Conservation (phyloP, 805 yeast genomes). For the Candida boleticola region DNA sequence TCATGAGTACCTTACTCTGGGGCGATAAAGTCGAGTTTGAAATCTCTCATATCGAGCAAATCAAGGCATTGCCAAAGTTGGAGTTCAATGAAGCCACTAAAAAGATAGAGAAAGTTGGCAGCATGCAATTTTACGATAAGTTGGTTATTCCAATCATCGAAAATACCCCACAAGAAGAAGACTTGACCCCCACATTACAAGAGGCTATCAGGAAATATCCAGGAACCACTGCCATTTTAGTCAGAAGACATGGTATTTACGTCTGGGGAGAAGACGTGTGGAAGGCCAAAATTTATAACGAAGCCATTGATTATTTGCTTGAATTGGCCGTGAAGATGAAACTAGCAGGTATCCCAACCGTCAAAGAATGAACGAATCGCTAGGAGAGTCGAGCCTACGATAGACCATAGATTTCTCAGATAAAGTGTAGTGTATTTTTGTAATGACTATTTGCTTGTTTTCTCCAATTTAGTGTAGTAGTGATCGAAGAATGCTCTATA, state of each 20-base stretch:
- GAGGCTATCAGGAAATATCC: constrained; percentile 71
- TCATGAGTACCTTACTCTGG: constrained; percentile 70
- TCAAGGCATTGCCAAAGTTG: constrained; percentile 79
- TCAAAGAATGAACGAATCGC: constrained; percentile 7
- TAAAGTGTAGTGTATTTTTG: no score
- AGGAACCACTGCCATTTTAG: constrained; percentile 78
- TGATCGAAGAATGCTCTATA: no score
- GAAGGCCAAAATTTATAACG: constrained; percentile 92
- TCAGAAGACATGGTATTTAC: constrained; percentile 89
- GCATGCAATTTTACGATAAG: constrained; percentile 69
- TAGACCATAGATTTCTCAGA: constrained; percentile 5
- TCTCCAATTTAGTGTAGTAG: no score
- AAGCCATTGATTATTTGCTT: constrained; percentile 85
- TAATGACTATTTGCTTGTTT: no score
- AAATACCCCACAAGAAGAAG: constrained; percentile 86
- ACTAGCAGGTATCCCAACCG: constrained; percentile 60
- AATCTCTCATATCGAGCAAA: constrained; percentile 83
- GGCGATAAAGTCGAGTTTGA: constrained; percentile 61
- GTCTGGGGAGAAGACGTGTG: constrained; percentile 95
- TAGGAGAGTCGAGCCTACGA: no score
- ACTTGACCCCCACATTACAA: constrained; percentile 64
- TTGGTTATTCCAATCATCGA: constrained; percentile 87
- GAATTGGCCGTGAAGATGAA: constrained; percentile 85
- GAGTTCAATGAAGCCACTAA: constrained; percentile 25
- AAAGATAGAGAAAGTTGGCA: constrained; percentile 58